A percentile compares a stretch with the other conserved stretches of the same genome.
Evolutionary conservation across 768 basidiomycete species (phyloP).

Genomic region (Termitomyces bulborhizus): DNA sequence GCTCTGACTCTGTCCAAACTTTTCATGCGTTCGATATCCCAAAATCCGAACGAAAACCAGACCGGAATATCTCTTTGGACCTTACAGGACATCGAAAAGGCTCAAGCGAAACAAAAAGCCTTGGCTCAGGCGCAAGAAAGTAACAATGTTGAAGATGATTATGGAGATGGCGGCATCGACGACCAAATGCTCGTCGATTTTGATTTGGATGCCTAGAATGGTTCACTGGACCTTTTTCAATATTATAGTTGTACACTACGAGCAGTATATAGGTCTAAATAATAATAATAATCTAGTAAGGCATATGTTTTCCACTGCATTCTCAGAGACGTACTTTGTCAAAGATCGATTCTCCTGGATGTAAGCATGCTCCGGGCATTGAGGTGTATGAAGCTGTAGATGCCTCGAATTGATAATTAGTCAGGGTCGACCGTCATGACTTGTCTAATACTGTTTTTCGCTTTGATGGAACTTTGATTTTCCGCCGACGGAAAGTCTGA

Average conservation of each 20-base stretch:
- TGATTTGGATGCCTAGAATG: conserved; percentile 36
- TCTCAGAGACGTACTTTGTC: too few species aligned
- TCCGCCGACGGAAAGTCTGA: too few species aligned
- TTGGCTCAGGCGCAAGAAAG: conserved; percentile 38
- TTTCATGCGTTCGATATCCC: conserved; percentile 98
- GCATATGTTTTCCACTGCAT: background rate
- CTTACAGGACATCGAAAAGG: conserved; percentile 82
- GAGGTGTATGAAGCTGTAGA: too few species aligned
- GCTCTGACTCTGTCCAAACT: conserved; percentile 89
- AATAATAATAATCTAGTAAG: background rate
- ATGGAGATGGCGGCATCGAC: conserved; percentile 61
- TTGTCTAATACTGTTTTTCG: too few species aligned
- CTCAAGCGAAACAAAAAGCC: conserved; percentile 76
- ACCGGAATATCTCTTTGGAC: conserved; percentile 96
- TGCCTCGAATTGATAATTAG: too few species aligned
- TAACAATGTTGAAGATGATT: conserved; percentile 52
- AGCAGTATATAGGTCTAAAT: background rate
- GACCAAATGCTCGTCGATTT: conserved; percentile 57
- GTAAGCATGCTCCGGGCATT: too few species aligned
- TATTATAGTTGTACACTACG: conserved; percentile 4
- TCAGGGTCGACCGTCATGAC: too few species aligned
- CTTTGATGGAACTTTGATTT: too few species aligned
- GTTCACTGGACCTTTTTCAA: background rate
- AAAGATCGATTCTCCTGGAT: too few species aligned
- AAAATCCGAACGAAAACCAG: conserved; percentile 94